Base-by-base conservation (phyloP, 108 stramenopile genomes). In the Nitzschia sp. region DNA sequence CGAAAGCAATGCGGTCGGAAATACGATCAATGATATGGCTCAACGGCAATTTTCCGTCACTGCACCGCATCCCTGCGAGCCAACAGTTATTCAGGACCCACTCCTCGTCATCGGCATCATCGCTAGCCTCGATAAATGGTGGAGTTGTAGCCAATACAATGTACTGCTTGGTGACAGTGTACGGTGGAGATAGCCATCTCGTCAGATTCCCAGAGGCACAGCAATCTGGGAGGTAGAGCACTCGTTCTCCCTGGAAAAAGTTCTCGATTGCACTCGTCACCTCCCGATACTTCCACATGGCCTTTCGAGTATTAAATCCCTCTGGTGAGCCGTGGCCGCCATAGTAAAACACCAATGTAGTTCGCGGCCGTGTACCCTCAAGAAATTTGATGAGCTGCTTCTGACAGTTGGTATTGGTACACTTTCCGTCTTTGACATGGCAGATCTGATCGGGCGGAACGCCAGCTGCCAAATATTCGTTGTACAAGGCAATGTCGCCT, bases 341-440 rank as follows among this genome's bases (percentile, higher is more conserved):
- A 31, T 76, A 76, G 54, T 68, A 69, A 54, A 76, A 62, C 21
- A 74, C 47, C 18, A 74, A 59, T 2, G 74, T 74, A 11, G 56
- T 29, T 3, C 0, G 35, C 4, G 68, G 55, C 27, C 68, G 54
- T 6, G 46, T 47, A 25, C 24, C 36, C 21, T 62, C 19, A 8
- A 63, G 51, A 55, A 69, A 64, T 24, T 11, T 13, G 28, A 33
- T 32, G 29, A 76, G 58, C 18, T 69, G 51, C 28, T 38, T 29
- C 32, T 64, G 36, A 55, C 75, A 76, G 53, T 76, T 68, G 27
- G 31, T 9, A 1, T 55, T 19, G 49, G 67, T 76, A 30, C 54
- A 55, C 21, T 56, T 59, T n/a, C 51, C 29, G 32, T 76, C 75
- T 49, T 76, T 61, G 36, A 76, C 4, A 32, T 58, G 68, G 0